Conservation (phyloP, 2,329 filamentous ascomycete species). For the Apiospora phragmitis region DNA sequence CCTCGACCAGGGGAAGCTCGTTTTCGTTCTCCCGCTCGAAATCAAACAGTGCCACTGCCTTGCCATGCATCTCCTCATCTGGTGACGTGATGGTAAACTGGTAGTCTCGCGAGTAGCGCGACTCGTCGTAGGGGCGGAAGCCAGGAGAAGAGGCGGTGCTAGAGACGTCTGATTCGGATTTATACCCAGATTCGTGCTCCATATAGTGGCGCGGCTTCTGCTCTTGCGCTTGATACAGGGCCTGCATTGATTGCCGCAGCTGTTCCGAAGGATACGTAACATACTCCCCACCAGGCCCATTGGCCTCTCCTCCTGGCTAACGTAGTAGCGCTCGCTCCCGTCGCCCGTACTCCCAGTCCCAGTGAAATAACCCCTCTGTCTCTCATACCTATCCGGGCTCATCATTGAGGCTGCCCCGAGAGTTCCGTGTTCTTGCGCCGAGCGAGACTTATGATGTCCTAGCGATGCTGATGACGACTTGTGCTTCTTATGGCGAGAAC, state of each 20-base stretch:
- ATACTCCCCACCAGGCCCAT: conserved; percentile 77
- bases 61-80: conserved; percentile 97
- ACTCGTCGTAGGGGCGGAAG: conserved; percentile 64
- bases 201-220: conserved; percentile 47
- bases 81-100: conserved; percentile 93
- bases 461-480: conserved; percentile 64
- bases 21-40: conserved; percentile 96
- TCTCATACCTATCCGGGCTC: conserved; percentile 52
- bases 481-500: conserved; percentile 81
- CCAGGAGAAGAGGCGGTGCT: conserved; percentile 61
- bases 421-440: conserved; percentile 39
- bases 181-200: conserved; percentile 50
- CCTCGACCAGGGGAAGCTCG: conserved; percentile 87
- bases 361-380: conserved; percentile 66
- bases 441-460: conserved; percentile 46
- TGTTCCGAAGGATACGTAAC: conserved; percentile 74
- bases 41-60: conserved; percentile 92
- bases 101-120: conserved; percentile 86
- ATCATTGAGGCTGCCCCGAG: conserved; percentile 43
- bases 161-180: conserved; percentile 58
- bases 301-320: conserved; percentile 68
- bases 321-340: conserved; percentile 73
- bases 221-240: conserved; percentile 45
- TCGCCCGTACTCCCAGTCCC: conserved; percentile 67
- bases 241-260: conserved; percentile 55